These are phyloP conservation scores for Dendrobium nobile DNA, from an alignment of 106 monocot genomes.

Conservation along the genomic window DNA sequence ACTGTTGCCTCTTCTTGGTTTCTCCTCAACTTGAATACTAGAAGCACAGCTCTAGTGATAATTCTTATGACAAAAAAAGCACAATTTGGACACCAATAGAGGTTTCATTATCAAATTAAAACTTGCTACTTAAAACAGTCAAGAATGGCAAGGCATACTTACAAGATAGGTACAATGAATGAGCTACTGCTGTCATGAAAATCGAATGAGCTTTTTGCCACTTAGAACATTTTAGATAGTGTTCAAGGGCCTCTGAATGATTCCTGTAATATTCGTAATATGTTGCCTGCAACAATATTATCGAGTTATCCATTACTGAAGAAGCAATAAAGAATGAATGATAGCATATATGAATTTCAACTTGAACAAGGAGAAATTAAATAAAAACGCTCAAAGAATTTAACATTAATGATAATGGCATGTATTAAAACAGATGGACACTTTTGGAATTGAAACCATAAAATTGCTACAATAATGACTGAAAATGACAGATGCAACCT, in stretches of 20 bases:
- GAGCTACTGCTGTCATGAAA: slow-evolving; percentile 78
- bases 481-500: slow-evolving; percentile 10
- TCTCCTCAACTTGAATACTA: background rate
- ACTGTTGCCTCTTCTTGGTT: background rate
- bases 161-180: slow-evolving; percentile 82
- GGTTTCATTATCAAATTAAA: background rate
- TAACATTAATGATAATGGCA: background rate
- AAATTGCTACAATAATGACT: background rate
- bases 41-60: background rate
- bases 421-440: background rate
- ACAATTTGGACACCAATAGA: background rate
- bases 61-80: background rate
- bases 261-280: slow-evolving; percentile 81
- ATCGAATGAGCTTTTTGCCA: slow-evolving; percentile 92
- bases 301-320: background rate
- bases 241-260: slow-evolving; percentile 61
- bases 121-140: too few relatives aligned
- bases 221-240: slow-evolving; percentile 75
- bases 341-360: background rate
- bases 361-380: background rate
- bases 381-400: background rate
- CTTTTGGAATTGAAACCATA: background rate
- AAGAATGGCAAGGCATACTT: slow-evolving; percentile 19
- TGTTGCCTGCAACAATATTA: slow-evolving; percentile 55
- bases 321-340: slow-evolving; percentile 1